A percentile compares a stretch with the other conserved stretches of the same genome.
Evolutionary conservation across 2,329 filamentous ascomycete genomes (phyloP).

Genomic region (Aspergillus aculeatus): DNA sequence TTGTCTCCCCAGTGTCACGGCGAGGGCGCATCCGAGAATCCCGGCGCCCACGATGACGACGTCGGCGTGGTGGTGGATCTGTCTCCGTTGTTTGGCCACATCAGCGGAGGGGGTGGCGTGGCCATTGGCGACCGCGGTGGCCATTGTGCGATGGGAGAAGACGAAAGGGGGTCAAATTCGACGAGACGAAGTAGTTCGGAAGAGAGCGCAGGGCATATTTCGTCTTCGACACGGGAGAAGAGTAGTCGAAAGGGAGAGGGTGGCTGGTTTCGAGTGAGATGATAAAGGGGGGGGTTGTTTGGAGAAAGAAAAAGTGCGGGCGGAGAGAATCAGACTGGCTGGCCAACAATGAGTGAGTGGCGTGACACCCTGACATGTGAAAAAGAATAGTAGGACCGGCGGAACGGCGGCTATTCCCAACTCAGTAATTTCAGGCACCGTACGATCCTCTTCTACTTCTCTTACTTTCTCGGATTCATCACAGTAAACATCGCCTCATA

Average conservation of each 20-base stretch:
- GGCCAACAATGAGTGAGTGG: conserved; percentile 18
- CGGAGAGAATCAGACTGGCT: background rate
- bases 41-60: conserved; percentile 91
- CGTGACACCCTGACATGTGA: conserved; percentile 32
- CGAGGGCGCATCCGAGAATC: conserved; percentile 82
- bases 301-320: conserved; percentile 1
- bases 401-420: background rate
- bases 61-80: conserved; percentile 65
- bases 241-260: conserved; percentile 1
- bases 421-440: conserved; percentile 9
- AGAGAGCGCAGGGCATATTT: conserved; percentile 25
- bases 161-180: conserved; percentile 13
- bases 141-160: conserved; percentile 24
- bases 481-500: background rate
- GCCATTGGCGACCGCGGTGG: conserved; percentile 24
- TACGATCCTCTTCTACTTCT: conserved; percentile 4
- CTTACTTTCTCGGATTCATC: background rate
- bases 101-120: conserved; percentile 24
- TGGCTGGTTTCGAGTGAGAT: background rate
- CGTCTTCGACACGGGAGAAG: background rate
- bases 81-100: conserved; percentile 47
- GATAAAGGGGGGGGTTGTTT: conserved; percentile 1
- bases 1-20: conserved; percentile 80
- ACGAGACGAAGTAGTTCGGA: conserved; percentile 11
- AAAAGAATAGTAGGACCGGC: conserved; percentile 6